These are phyloP conservation scores for Fusarium nelsonii DNA, from an alignment of 2,329 filamentous ascomycete genomes.

Conservation along the genomic window DNA sequence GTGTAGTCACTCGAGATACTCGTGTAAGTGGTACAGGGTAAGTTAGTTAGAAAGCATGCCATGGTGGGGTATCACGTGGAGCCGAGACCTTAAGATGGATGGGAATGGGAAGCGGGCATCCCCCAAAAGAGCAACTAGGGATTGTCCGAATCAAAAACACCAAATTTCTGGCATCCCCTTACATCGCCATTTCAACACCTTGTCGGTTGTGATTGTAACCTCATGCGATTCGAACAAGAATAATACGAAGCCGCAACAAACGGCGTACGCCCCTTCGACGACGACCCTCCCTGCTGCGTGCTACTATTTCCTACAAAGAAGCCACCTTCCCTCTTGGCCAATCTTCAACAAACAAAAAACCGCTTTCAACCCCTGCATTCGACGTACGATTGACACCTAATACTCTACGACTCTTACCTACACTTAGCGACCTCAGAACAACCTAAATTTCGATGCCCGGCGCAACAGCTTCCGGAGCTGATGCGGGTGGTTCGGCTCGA, in stretches of 20 bases:
- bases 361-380: not conserved
- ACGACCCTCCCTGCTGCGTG: slow-evolving; percentile 5
- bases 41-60: not conserved
- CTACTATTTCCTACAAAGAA: slow-evolving; percentile 27
- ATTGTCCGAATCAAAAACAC: slow-evolving; percentile 40
- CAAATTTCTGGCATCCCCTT: slow-evolving; percentile 41
- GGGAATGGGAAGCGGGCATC: slow-evolving; percentile 23
- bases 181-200: slow-evolving; percentile 28
- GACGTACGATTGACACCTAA: slow-evolving; percentile 16
- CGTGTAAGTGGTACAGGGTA: slow-evolving; percentile 42
- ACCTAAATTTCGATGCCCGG: slow-evolving; percentile 53
- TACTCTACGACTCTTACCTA: not conserved
- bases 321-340: slow-evolving; percentile 41
- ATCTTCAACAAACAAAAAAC: slow-evolving; percentile 21
- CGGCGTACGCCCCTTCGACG: slow-evolving; percentile 1
- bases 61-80: slow-evolving; percentile 42
- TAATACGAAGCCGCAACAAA: slow-evolving; percentile 4
- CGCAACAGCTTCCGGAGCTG: slow-evolving; percentile 67
- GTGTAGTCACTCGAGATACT: not conserved
- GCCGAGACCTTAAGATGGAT: slow-evolving; percentile 31
- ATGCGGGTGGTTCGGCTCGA: slow-evolving; percentile 61
- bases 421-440: slow-evolving; percentile 9
- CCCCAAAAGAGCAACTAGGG: slow-evolving; percentile 32
- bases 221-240: slow-evolving; percentile 24
- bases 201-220: slow-evolving; percentile 7